Conservation (phyloP, 2,329 filamentous ascomycete species). For the Neoarthrinium moseri region DNA sequence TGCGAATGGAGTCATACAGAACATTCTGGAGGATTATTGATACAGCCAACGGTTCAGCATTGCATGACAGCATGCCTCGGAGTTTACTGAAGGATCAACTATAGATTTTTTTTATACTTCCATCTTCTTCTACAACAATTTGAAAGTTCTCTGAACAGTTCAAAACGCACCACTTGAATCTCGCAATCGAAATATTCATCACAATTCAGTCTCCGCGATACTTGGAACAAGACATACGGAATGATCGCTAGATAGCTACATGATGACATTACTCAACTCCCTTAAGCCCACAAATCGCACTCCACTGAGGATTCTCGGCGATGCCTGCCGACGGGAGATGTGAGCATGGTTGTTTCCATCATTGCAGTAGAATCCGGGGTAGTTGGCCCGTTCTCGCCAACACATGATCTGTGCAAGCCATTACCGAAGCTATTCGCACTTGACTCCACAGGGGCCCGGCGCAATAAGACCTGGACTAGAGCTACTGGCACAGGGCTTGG, state of each 20-base stretch:
- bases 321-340: neutral
- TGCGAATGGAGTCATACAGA: neutral
- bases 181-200: neutral
- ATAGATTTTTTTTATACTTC: neutral
- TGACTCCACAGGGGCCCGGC: too few relatives aligned
- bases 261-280: neutral
- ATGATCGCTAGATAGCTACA: neutral
- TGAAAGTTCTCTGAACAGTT: neutral
- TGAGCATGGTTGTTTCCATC: neutral
- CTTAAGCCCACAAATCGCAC: constrained; percentile 1
- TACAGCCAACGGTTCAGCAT: too few relatives aligned
- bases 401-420: neutral
- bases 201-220: neutral
- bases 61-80: too few relatives aligned
- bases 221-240: neutral
- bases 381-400: neutral
- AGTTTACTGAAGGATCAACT: neutral
- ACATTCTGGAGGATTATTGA: neutral
- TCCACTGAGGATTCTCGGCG: constrained; percentile 3
- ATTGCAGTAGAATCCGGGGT: neutral
- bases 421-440: neutral
- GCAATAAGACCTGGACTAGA: too few relatives aligned
- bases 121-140: neutral
- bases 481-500: neutral
- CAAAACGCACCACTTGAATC: neutral